These are phyloP conservation scores for Microbotryum silenes-acaulis DNA, from an alignment of 1,284 basidiomycete genomes.

Conservation along the genomic window DNA sequence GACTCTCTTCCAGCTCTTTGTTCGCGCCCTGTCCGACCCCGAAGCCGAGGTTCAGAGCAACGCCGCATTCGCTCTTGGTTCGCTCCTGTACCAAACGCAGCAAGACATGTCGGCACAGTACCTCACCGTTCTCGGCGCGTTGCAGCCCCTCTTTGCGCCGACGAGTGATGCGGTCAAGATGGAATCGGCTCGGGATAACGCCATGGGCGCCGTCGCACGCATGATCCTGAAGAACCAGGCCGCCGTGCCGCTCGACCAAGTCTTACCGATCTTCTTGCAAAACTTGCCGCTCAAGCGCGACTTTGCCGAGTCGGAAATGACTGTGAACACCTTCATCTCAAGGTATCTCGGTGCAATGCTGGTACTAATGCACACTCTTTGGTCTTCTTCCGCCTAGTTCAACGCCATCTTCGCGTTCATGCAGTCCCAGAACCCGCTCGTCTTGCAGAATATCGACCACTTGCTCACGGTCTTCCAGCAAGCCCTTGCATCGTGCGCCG, in stretches of 20 bases:
- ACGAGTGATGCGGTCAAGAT: slow-evolving; percentile 50
- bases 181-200: slow-evolving; percentile 89
- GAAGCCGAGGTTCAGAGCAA: slow-evolving; percentile 93
- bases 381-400: slow-evolving; percentile 49
- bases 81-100: slow-evolving; percentile 81
- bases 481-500: slow-evolving; percentile 53
- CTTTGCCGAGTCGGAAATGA: slow-evolving; percentile 31
- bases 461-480: slow-evolving; percentile 74
- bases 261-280: slow-evolving; percentile 68
- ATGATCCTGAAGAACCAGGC: slow-evolving; percentile 74
- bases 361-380: slow-evolving; percentile 8
- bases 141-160: slow-evolving; percentile 75
- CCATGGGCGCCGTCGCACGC: slow-evolving; percentile 81
- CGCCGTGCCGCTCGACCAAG: slow-evolving; percentile 78
- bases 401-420: slow-evolving; percentile 82
- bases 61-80: slow-evolving; percentile 87
- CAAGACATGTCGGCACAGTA: slow-evolving; percentile 79
- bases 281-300: slow-evolving; percentile 60
- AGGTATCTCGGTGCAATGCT: background rate
- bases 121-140: slow-evolving; percentile 64
- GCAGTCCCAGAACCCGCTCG: slow-evolving; percentile 58
- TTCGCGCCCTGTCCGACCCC: slow-evolving; percentile 69
- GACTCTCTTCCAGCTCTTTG: slow-evolving; percentile 68
- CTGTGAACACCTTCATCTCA: slow-evolving; percentile 10
- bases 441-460: slow-evolving; percentile 67